A percentile compares a stretch with the other conserved stretches of the same genome.
These are phyloP conservation scores for Fusarium incarnatum DNA, from an alignment of 2,329 filamentous ascomycete species.

Conservation along the genomic window DNA sequence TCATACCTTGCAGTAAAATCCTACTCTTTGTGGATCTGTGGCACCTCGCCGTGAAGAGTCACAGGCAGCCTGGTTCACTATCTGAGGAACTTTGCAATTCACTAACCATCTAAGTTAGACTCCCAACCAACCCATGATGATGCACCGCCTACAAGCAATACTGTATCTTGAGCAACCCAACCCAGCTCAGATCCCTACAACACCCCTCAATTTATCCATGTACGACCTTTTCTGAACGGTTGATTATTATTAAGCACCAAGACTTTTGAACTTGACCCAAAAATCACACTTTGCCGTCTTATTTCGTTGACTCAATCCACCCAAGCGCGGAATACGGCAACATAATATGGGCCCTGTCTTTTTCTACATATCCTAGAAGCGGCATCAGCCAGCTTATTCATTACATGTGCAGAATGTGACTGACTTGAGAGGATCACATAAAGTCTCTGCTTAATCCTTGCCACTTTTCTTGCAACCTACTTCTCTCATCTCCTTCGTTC, in stretches of 20 bases:
- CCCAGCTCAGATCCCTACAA: constrained; percentile 3
- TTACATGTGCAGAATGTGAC: constrained; percentile 30
- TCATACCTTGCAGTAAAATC: constrained; percentile 29
- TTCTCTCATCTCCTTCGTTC: constrained; percentile 1
- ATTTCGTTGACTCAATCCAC: constrained; percentile 34
- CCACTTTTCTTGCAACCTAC: neutral
- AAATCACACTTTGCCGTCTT: constrained; percentile 17
- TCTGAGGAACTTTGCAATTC: constrained; percentile 31
- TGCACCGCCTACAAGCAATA: neutral
- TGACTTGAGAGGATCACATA: constrained; percentile 11
- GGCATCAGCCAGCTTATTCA: constrained; percentile 31
- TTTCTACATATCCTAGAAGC: constrained; percentile 12
- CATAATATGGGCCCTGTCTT: constrained; percentile 17
- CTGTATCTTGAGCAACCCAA: constrained; percentile 4
- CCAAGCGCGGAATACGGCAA: neutral
- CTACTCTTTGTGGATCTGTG: constrained; percentile 21
- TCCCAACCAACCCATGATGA: constrained; percentile 12
- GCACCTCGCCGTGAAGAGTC: constrained; percentile 38
- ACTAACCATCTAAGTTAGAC: constrained; percentile 6
- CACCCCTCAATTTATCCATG: constrained; percentile 10
- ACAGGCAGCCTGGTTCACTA: constrained; percentile 16
- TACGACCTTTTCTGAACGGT: constrained; percentile 13
- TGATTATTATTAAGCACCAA: constrained; percentile 15
- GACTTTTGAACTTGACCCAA: constrained; percentile 1
- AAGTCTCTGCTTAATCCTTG: constrained; percentile 19